Percentiles rank a stretch among this genome's conserved stretches.
These are phyloP conservation scores for Solanum gracilifrons DNA, from an alignment of 257 asterid genomes.

Conservation along the genomic window DNA sequence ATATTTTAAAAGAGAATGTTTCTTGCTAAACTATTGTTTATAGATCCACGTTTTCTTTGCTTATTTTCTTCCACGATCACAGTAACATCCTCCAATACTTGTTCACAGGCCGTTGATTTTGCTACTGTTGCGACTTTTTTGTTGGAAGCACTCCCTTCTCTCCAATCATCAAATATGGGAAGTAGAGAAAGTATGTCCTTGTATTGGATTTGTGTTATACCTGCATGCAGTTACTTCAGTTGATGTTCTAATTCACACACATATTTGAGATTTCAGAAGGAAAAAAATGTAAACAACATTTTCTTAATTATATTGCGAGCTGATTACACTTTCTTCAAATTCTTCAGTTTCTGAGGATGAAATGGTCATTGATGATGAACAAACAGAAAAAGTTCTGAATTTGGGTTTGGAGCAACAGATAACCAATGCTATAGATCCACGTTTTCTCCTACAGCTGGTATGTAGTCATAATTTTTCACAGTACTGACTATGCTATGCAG, in stretches of 20 bases:
- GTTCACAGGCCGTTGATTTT: constrained; percentile 74
- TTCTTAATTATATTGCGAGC: background rate
- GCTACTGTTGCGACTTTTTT: constrained; percentile 58
- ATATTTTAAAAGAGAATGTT: background rate
- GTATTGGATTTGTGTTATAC: constrained; percentile 1
- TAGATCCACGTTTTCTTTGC: background rate
- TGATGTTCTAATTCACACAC: background rate
- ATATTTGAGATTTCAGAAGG: background rate
- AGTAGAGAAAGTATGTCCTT: constrained; percentile 31
- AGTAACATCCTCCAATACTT: background rate
- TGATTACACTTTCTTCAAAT: constrained; percentile 25
- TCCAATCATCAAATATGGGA: constrained; percentile 41
- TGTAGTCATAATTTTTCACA: constrained; percentile 3
- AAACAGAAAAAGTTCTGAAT: constrained; percentile 32
- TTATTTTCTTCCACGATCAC: background rate
- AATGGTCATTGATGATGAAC: constrained; percentile 54
- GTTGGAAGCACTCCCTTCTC: constrained; percentile 75
- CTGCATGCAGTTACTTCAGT: background rate
- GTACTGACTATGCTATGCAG: constrained; percentile 13
- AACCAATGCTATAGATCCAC: constrained; percentile 54
- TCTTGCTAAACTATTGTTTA: background rate
- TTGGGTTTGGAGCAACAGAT: constrained; percentile 69
- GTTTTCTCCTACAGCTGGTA: constrained; percentile 82
- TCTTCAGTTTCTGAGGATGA: constrained; percentile 58
- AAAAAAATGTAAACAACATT: background rate